Evolutionary conservation across 1,139 yeast species (phyloP).

Genomic region (Candida sanyaensis): DNA sequence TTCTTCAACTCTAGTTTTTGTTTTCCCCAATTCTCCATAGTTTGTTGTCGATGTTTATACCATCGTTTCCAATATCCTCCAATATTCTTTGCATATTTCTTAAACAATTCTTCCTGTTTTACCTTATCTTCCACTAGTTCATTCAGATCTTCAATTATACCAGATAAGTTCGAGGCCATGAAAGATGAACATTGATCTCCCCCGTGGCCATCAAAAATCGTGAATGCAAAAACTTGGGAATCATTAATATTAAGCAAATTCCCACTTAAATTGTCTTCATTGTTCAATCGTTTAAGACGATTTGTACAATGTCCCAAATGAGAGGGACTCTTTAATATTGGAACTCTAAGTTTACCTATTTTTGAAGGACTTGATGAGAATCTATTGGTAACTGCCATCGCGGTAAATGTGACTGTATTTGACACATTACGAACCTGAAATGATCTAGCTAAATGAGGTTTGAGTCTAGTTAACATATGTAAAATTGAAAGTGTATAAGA

Average conservation of each 20-base stretch:
- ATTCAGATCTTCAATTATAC: conserved; percentile 51
- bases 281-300: conserved; percentile 72
- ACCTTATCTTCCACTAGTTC: conserved; percentile 25
- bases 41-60: conserved; percentile 50
- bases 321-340: conserved; percentile 66
- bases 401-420: conserved; percentile 28
- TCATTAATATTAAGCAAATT: conserved; percentile 26
- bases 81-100: conserved; percentile 54
- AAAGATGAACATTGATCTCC: conserved; percentile 73
- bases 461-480: conserved; percentile 1
- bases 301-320: conserved; percentile 81
- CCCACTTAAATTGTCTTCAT: conserved; percentile 79
- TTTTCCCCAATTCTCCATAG: conserved; percentile 40
- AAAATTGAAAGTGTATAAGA: no score
- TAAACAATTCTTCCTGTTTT: conserved; percentile 38
- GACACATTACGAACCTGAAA: conserved; percentile 19
- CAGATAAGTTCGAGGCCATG: conserved; percentile 54
- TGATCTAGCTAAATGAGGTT: not conserved
- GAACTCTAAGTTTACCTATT: conserved; percentile 42
- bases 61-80: conserved; percentile 93
- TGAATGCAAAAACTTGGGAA: conserved; percentile 55
- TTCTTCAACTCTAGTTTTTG: conserved; percentile 21
- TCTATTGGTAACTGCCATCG: conserved; percentile 20
- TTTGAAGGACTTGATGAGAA: conserved; percentile 16
- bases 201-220: conserved; percentile 93